Evolutionary conservation across 2,329 filamentous ascomycete species (phyloP), one percentile per base, ranked within the genome.

Genomic region (Microdochium bolleyi): DNA sequence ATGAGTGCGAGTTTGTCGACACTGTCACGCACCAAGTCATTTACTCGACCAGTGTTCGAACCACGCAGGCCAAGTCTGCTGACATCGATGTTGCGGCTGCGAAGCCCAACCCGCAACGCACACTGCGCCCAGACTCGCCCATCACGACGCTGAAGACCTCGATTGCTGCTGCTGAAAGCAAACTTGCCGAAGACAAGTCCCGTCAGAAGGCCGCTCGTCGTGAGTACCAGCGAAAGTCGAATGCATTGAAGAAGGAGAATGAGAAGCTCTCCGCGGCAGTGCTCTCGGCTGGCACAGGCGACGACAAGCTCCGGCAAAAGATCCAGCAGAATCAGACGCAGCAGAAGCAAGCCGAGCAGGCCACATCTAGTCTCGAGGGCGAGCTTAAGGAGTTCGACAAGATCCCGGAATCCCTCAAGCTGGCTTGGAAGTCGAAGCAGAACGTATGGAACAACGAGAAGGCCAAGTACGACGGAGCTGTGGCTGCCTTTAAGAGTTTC

Each of bases 1-100:
- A 92, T 68, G 82, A 84, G 57, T 88, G 83, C 69, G 87, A 92
- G 66, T 89, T 92, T 64, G 80, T 92, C 54, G 82, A 86, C 66
- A 84, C 81, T 44, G 73, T 73, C 24, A 86, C 84, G 54, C 78
- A 83, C 56, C 72, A 81, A 60, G 74, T 89, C 53, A 73, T 92
- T 56, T 89, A 88, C 64, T 82, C 84, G 24, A 84, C 85, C 7
- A 89, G 83, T 67, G 80, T 92, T 57, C 80, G 86, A 64, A 90
- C 87, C 7, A 70, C 76, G 7, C 74, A 76, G 56, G 78, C 79
- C 52, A 73, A 73, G 54, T 72, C 68, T 44, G 63, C 69, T 24
- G 72, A 75, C 54, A 63, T 68, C 22, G 59, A 68, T 21, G 56
- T 64, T 25, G 65, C 66, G 54, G 63, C 58, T 53, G 60, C 60